phyloP scores from a whole-genome alignment of 192 early-diverging fungal genomes.

The Gonapodya sp. region DNA sequence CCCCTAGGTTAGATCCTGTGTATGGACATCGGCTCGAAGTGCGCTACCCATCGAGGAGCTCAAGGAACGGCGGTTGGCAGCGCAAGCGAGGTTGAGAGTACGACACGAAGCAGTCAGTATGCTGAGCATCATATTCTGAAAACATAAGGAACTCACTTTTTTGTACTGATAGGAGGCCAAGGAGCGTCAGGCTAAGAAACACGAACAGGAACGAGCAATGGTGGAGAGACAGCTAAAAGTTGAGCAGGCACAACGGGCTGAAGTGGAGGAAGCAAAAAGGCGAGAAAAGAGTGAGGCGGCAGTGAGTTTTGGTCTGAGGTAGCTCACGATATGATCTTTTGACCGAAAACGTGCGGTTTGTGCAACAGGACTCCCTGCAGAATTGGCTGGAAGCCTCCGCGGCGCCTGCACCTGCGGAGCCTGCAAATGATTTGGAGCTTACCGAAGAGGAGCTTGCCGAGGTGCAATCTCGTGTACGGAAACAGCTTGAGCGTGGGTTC shows the following conservation, averaged over 20 bases:
- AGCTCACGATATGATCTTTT: background rate
- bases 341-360: background rate
- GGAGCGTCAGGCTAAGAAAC: background rate
- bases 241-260: conserved; percentile 28
- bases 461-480: conserved; percentile 28
- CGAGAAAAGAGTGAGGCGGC: conserved; percentile 29
- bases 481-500: conserved; percentile 22
- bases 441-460: conserved; percentile 29
- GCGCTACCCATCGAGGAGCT: conserved; percentile 7
- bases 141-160: conserved; percentile 9
- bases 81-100: conserved; percentile 18
- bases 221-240: conserved; percentile 40
- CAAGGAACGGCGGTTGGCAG: conserved; percentile 17
- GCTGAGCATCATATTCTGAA: background rate
- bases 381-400: background rate
- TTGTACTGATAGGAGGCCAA: background rate
- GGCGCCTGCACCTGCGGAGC: background rate
- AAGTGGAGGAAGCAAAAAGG: conserved; percentile 23
- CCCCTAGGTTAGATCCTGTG: background rate
- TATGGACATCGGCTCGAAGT: background rate
- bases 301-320: conserved; percentile 11
- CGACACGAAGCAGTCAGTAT: conserved; percentile 21
- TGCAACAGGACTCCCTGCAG: conserved; percentile 15
- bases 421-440: background rate
- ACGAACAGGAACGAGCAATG: conserved; percentile 24